Evolutionary conservation across 495 filamentous ascomycete genomes (phyloP).

Genomic region (Podospora pseudopauciseta): DNA sequence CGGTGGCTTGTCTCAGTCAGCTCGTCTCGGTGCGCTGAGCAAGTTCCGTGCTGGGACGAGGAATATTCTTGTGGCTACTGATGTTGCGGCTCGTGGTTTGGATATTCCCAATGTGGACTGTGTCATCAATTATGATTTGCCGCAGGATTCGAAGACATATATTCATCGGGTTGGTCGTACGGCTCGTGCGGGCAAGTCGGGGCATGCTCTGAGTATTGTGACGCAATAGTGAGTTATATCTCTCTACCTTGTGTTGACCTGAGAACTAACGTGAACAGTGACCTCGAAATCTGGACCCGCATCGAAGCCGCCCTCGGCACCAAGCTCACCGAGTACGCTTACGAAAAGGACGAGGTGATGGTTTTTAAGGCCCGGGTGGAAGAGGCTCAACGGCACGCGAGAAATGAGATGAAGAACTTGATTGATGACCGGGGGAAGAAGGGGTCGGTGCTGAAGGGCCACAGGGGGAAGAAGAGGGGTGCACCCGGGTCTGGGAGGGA

Average conservation of each 20-base stretch:
- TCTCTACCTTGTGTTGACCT: not conserved
- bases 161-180: constrained; percentile 94
- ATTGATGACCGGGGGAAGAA: constrained; percentile 71
- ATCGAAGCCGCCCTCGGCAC: constrained; percentile 80
- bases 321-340: constrained; percentile 64
- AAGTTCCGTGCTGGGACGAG: constrained; percentile 77
- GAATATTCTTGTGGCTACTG: constrained; percentile 89
- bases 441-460: constrained; percentile 57
- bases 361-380: constrained; percentile 71
- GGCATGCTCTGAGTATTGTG: constrained; percentile 75
- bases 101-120: constrained; percentile 92
- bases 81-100: constrained; percentile 89
- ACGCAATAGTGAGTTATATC: constrained; percentile 64
- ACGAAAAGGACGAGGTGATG: constrained; percentile 81
- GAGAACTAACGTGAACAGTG: constrained; percentile 34
- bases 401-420: constrained; percentile 76
- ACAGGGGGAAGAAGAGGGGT: constrained; percentile 51
- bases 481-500: constrained; percentile 45
- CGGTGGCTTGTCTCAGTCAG: constrained; percentile 80
- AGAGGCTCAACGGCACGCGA: constrained; percentile 80
- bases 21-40: constrained; percentile 76
- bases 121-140: constrained; percentile 84
- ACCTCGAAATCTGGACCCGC: constrained; percentile 78
- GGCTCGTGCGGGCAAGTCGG: constrained; percentile 81
- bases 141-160: constrained; percentile 82